Percentiles rank a stretch among this genome's conserved stretches.
These are phyloP conservation scores for Cercophora newfieldiana DNA, from an alignment of 495 filamentous ascomycete genomes.

Conservation along the genomic window DNA sequence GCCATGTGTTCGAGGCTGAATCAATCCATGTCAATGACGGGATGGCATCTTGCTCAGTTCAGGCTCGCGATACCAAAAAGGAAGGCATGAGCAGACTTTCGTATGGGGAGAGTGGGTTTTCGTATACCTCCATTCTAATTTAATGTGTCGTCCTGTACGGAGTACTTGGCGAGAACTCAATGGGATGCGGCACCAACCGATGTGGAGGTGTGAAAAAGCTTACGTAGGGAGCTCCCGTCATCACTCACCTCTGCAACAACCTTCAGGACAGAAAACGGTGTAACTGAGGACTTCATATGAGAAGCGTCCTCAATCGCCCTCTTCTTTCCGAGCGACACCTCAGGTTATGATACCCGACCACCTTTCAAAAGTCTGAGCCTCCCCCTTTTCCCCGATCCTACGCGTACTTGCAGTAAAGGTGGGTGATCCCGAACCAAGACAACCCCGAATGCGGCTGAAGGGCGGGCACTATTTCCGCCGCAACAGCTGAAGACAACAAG, in stretches of 20 bases:
- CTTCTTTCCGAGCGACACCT: background rate
- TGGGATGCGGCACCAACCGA: background rate
- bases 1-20: too few relatives aligned
- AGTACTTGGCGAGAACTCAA: too few relatives aligned
- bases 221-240: background rate
- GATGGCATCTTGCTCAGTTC: too few relatives aligned
- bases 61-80: too few relatives aligned
- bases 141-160: too few relatives aligned
- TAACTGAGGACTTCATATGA: too few relatives aligned
- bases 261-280: background rate
- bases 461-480: background rate
- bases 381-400: background rate
- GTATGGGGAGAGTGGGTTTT: too few relatives aligned
- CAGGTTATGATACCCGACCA: background rate
- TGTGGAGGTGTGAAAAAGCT: background rate
- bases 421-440: background rate
- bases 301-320: background rate
- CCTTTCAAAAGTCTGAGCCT: background rate
- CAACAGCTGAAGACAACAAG: background rate
- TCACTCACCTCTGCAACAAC: background rate
- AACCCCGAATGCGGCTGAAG: background rate
- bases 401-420: too few relatives aligned
- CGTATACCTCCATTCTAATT: too few relatives aligned
- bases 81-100: too few relatives aligned
- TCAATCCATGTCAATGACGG: too few relatives aligned